phyloP scores from a whole-genome alignment of 2,329 filamentous ascomycete species.

The Fusarium sp. region DNA sequence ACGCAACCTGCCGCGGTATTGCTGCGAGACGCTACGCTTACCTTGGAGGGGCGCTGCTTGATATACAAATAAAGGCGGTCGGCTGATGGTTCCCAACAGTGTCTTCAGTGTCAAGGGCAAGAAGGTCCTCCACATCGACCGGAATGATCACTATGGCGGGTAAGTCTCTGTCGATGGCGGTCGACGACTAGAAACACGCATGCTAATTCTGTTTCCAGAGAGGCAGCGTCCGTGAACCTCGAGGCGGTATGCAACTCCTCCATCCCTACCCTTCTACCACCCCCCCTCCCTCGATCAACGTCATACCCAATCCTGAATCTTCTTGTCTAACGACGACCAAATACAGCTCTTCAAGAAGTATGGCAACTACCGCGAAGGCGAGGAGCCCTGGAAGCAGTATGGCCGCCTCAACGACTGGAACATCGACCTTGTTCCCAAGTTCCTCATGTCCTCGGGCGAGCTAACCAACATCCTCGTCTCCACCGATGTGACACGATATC shows the following conservation, averaged over 20 bases:
- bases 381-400: slow-evolving; percentile 98
- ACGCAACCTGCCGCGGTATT: slow-evolving; percentile 7
- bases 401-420: slow-evolving; percentile 98
- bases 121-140: slow-evolving; percentile 99
- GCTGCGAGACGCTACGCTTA: slow-evolving; percentile 24
- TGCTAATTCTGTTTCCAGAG: slow-evolving; percentile 64
- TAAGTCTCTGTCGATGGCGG: slow-evolving; percentile 63
- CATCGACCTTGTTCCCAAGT: slow-evolving; percentile 98
- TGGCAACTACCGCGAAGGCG: slow-evolving; percentile 82
- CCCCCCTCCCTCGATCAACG: slow-evolving; percentile 32
- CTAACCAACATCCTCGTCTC: slow-evolving; percentile 98
- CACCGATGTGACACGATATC: slow-evolving; percentile 90
- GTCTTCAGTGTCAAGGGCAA: slow-evolving; percentile 98
- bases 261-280: slow-evolving; percentile 19
- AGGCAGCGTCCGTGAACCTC: slow-evolving; percentile 97
- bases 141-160: slow-evolving; percentile 99
- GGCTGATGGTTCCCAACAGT: slow-evolving; percentile 57
- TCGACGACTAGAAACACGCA: slow-evolving; percentile 1
- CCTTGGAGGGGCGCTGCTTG: slow-evolving; percentile 31
- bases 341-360: slow-evolving; percentile 95
- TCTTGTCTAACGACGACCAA: slow-evolving; percentile 38
- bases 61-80: slow-evolving; percentile 45
- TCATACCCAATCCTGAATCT: slow-evolving; percentile 35
- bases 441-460: slow-evolving; percentile 98
- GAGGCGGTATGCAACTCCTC: slow-evolving; percentile 81